Evolutionary conservation across 768 basidiomycete genomes (phyloP), one percentile per base, ranked within the genome.

Genomic region (Tricholomella constricta): DNA sequence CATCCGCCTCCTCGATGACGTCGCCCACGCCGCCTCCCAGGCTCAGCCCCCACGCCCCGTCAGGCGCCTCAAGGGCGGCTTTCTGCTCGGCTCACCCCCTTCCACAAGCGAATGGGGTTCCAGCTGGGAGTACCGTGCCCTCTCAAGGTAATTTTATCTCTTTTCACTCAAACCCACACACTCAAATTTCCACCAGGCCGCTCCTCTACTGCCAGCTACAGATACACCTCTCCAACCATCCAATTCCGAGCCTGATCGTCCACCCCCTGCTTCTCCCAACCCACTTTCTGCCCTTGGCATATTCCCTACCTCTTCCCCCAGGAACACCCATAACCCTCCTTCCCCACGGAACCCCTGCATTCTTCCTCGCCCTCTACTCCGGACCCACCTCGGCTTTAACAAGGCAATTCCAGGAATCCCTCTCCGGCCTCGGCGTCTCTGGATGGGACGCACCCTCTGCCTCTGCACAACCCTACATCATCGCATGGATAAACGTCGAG

Each of bases 401-500:
- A n/a, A n/a, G n/a, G 4, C 31, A 32, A 32, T 10, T 32, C 9
- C n/a, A n/a, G n/a, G n/a, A n/a, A n/a, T n/a, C n/a, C n/a, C n/a
- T n/a, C n/a, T n/a, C n/a, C n/a, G n/a, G n/a, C n/a, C n/a, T n/a
- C n/a, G n/a, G n/a, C n/a, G n/a, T n/a, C n/a, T n/a, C n/a, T n/a
- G n/a, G n/a, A n/a, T n/a, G n/a, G n/a, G n/a, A 32, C 53, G 49
- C 38, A 14, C 45, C 45, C 25, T 43, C 38, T 45, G 25, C 56
- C 34, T 48, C 48, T 35, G 45, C 41, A 19, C 43, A 55, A 27
- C 45, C 44, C 34, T 62, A 83, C 64, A 67, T 89, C 40, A 83
- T 91, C 47, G 87, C 81, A 3, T 91, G 86, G 85, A 76, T 91
- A 32, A 79, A 77, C 27, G 85, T 91, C 17, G 82, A 89, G 66